Base-by-base conservation (phyloP, 331 rosid species). In the Pyracantha coccinea region DNA sequence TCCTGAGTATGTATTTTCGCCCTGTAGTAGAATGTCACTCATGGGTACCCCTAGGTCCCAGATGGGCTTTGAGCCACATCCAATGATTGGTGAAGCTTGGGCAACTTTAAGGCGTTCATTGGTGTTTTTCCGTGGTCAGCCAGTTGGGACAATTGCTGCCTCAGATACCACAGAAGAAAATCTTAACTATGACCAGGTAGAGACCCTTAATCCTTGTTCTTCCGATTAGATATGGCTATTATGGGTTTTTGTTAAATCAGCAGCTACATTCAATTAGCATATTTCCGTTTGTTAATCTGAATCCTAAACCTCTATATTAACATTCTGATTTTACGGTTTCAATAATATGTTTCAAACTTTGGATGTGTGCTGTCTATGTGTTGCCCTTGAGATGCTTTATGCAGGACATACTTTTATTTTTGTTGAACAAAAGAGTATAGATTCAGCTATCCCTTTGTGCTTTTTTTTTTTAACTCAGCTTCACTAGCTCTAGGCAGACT, bases 61-160 rank as follows among this genome's bases (percentile, higher is more conserved):
- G 8, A 13, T 21, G 65, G 79, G 63, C 60, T 79, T 59, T 53
- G 94, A 92, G 58, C 75, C 89, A 12, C 89, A 88, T 84, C 85
- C 89, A 16, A 78, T 89, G 81, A 24, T 84, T 59, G 78, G 82
- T 0, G 93, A 92, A 79, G 94, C 86, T 63, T 92, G 96, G 93
- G 93, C 83, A 15, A 85, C 90, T 72, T 68, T 90, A 64, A 84
- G 93, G 86, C 87, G 90, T 50, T 87, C 96, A 41, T 84, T 90
- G 86, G 97, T 87, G 5, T 63, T 84, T 78, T 88, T 92, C 75
- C 89, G 96, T 3, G 96, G 93, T 23, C 78, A 79, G 73, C 94
- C 97, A 7, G 97, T 89, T 63, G 97, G 97, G 69, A 92, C 97
- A 32, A 92, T 92, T 79, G 97, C 97, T 81, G 97, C 97, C 14